phyloP scores from a whole-genome alignment of 306 rosid genomes.

The Vicia faba region DNA sequence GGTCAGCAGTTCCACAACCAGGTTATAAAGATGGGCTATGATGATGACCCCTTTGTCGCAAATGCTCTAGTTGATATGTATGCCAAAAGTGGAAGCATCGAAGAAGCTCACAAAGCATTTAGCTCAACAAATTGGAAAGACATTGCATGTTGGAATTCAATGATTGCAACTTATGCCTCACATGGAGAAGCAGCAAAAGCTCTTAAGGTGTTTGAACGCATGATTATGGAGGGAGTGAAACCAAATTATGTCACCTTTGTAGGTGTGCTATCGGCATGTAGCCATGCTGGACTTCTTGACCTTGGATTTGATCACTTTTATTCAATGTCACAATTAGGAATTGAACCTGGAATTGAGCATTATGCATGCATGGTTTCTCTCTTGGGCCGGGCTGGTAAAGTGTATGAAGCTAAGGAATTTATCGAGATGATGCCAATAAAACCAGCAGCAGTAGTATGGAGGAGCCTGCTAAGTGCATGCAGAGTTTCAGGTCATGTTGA shows the following conservation, averaged over 20 bases:
- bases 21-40: conserved; percentile 71
- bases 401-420: conserved; percentile 69
- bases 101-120: conserved; percentile 66
- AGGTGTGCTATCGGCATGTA: conserved; percentile 78
- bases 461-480: conserved; percentile 89
- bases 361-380: conserved; percentile 87
- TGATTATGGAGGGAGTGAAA: conserved; percentile 54
- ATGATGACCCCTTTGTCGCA: conserved; percentile 65
- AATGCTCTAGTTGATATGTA: conserved; percentile 87
- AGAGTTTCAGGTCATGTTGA: conserved; percentile 71
- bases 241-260: conserved; percentile 85
- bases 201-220: conserved; percentile 54
- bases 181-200: conserved; percentile 83
- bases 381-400: conserved; percentile 71
- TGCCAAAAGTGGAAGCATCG: conserved; percentile 77
- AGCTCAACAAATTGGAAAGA: conserved; percentile 53
- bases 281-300: conserved; percentile 81
- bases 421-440: conserved; percentile 71
- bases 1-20: conserved; percentile 89
- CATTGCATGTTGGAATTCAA: conserved; percentile 87
- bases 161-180: conserved; percentile 80
- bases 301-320: conserved; percentile 68
- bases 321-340: conserved; percentile 61
- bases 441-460: conserved; percentile 81
- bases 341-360: conserved; percentile 78